Evolutionary conservation across 2,329 filamentous ascomycete genomes (phyloP).

Genomic region (Epichloe typhina): DNA sequence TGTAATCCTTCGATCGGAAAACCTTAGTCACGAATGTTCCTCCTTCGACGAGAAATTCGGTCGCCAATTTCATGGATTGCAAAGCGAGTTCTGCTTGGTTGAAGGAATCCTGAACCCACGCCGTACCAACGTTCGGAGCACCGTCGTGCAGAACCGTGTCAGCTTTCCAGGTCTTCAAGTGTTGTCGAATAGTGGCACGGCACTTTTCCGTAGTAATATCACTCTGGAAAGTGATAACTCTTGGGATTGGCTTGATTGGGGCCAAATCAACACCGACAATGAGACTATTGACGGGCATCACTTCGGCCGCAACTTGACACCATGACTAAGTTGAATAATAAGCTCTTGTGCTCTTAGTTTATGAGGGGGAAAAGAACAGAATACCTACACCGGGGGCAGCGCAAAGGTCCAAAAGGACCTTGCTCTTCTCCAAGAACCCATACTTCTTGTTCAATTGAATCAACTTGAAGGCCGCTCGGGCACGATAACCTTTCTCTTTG

Average conservation of each 20-base stretch:
- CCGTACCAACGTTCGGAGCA: slow-evolving; percentile 88
- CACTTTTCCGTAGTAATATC: slow-evolving; percentile 98
- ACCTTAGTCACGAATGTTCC: slow-evolving; percentile 96
- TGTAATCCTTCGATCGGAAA: slow-evolving; percentile 94
- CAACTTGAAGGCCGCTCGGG: slow-evolving; percentile 92
- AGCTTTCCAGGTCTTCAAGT: slow-evolving; percentile 92
- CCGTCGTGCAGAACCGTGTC: slow-evolving; percentile 94
- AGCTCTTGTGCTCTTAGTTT: background rate
- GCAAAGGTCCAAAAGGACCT: slow-evolving; percentile 92
- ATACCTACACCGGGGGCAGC: slow-evolving; percentile 70
- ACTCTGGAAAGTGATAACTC: slow-evolving; percentile 89
- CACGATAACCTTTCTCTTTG: slow-evolving; percentile 95
- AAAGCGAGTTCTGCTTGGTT: slow-evolving; percentile 88
- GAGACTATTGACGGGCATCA: slow-evolving; percentile 79
- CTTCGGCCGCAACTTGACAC: slow-evolving; percentile 92
- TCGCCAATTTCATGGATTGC: slow-evolving; percentile 84
- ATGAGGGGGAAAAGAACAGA: background rate
- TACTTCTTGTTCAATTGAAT: slow-evolving; percentile 99
- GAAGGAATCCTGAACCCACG: slow-evolving; percentile 97
- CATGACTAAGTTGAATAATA: slow-evolving; percentile 49
- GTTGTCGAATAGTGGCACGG: slow-evolving; percentile 72
- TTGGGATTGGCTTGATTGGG: slow-evolving; percentile 90
- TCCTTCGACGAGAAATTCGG: slow-evolving; percentile 78
- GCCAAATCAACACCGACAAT: slow-evolving; percentile 91
- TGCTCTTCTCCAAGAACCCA: slow-evolving; percentile 93